These are phyloP conservation scores for Ammopiptanthus mongolicus DNA, from an alignment of 306 rosid genomes.

Conservation along the genomic window DNA sequence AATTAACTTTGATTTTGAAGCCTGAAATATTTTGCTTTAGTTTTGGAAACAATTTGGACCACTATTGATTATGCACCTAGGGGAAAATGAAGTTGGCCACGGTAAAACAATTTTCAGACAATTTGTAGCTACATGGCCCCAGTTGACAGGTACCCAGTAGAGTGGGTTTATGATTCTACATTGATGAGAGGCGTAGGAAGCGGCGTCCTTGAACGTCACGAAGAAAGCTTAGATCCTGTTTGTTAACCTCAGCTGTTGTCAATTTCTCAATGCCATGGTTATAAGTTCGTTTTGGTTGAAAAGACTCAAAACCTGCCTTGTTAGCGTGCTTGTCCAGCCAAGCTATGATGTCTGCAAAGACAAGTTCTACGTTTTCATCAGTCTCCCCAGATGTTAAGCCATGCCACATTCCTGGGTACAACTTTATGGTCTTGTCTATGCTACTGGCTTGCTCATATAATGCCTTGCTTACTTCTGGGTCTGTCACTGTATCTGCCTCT, in stretches of 20 bases:
- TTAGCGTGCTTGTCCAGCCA: slow-evolving; percentile 55
- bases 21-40: neutral
- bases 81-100: neutral
- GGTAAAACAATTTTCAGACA: neutral
- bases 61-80: neutral
- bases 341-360: slow-evolving; percentile 56
- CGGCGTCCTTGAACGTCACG: slow-evolving; percentile 44
- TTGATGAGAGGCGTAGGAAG: slow-evolving; percentile 32
- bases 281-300: neutral
- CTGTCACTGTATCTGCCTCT: slow-evolving; percentile 83
- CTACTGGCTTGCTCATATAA: slow-evolving; percentile 63
- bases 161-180: slow-evolving; percentile 10
- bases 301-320: neutral
- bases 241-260: neutral
- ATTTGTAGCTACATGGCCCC: neutral
- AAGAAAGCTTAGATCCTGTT: slow-evolving; percentile 18
- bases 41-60: neutral
- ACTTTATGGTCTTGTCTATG: slow-evolving; percentile 66
- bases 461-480: slow-evolving; percentile 76
- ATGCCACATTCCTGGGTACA: slow-evolving; percentile 93
- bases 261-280: neutral
- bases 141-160: neutral
- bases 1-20: no score
- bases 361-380: slow-evolving; percentile 59
- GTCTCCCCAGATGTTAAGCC: slow-evolving; percentile 74